A percentile compares a stretch with the other conserved stretches of the same genome.
These are phyloP conservation scores for Cornus kousa DNA, from an alignment of 148 eudicot genomes.

Conservation along the genomic window DNA sequence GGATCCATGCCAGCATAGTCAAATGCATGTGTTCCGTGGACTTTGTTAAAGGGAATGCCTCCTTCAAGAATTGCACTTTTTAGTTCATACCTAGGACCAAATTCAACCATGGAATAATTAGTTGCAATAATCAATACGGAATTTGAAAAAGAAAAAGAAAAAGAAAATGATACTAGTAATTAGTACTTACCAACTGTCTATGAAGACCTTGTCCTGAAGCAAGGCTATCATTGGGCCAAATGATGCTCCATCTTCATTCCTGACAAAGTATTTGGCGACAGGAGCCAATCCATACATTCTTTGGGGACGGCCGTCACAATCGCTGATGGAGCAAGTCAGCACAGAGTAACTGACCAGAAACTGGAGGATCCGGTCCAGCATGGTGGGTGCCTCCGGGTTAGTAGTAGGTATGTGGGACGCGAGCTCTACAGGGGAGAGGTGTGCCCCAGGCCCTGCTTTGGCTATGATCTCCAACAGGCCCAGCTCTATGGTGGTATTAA, in stretches of 20 bases:
- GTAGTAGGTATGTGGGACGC: slow-evolving; percentile 17
- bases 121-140: too few species aligned
- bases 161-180: too few species aligned
- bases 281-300: slow-evolving; percentile 32
- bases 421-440: slow-evolving; percentile 27
- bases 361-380: slow-evolving; percentile 45
- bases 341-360: slow-evolving; percentile 31
- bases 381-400: slow-evolving; percentile 32
- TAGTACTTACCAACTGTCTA: slow-evolving; percentile 33
- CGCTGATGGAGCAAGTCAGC: slow-evolving; percentile 8
- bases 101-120: background rate
- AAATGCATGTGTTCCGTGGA: slow-evolving; percentile 39
- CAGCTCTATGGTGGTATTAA: slow-evolving; percentile 22
- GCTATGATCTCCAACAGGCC: slow-evolving; percentile 32
- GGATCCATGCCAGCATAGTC: slow-evolving; percentile 31
- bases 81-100: slow-evolving; percentile 23
- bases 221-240: slow-evolving; percentile 30
- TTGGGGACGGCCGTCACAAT: background rate
- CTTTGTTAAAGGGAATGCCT: slow-evolving; percentile 44
- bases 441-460: slow-evolving; percentile 16
- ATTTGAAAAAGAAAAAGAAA: too few species aligned
- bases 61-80: slow-evolving; percentile 44
- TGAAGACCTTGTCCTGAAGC: slow-evolving; percentile 37
- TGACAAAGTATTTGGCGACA: slow-evolving; percentile 28
- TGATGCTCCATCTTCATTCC: slow-evolving; percentile 32